These are phyloP conservation scores for Fusarium sarcochroum DNA, from an alignment of 2,329 filamentous ascomycete species.

Conservation along the genomic window DNA sequence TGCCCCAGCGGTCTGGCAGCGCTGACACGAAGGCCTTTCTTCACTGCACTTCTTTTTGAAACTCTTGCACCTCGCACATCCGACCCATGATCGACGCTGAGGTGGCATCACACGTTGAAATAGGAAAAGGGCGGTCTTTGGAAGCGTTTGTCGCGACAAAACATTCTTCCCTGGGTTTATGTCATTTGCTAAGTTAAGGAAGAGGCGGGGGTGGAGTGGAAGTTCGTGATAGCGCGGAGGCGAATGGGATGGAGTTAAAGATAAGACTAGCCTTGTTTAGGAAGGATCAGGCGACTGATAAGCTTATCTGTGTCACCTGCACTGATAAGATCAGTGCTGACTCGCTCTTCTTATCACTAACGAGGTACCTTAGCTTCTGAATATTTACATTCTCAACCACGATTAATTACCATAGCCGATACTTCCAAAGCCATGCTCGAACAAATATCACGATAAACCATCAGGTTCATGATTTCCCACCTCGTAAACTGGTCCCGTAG, in stretches of 20 bases:
- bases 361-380: not conserved
- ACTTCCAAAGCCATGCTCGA: no score
- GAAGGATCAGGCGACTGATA: conserved; percentile 28
- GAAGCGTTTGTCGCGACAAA: not conserved
- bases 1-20: conserved; percentile 27
- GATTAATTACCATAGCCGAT: no score
- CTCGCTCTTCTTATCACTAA: not conserved
- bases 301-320: conserved; percentile 19
- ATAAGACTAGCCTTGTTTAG: not conserved
- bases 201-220: conserved; percentile 19
- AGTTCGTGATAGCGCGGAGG: conserved; percentile 16
- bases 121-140: not conserved
- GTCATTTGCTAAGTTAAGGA: conserved; percentile 2
- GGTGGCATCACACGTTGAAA: conserved; percentile 32
- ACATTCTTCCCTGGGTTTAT: conserved; percentile 28
- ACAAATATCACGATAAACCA: no score
- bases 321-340: not conserved
- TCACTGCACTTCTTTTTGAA: conserved; percentile 44
- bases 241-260: conserved; percentile 12
- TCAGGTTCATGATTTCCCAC: no score
- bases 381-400: no score
- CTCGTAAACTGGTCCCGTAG: no score
- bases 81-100: conserved; percentile 42
- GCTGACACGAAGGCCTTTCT: conserved; percentile 33
- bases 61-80: conserved; percentile 40